A percentile compares a stretch with the other conserved stretches of the same genome.
Conservation (phyloP, 1,284 basidiomycete species). For the Malassezia restricta region DNA sequence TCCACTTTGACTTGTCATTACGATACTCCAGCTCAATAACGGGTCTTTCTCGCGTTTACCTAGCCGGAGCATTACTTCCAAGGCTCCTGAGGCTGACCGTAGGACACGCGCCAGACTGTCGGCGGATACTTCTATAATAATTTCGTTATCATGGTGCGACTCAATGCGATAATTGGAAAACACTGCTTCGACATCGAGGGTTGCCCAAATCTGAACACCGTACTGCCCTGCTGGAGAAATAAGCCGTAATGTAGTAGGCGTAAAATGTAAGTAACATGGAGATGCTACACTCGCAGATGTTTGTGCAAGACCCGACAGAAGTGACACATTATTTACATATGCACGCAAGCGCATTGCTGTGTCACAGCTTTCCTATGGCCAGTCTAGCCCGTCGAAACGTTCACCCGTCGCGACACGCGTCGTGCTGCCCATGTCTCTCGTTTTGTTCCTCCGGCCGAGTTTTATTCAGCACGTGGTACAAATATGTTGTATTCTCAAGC, state of each 20-base stretch:
- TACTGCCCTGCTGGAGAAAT: conserved; percentile 11
- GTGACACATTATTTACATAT: conserved; percentile 2
- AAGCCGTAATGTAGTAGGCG: conserved; percentile 6
- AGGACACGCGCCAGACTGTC: conserved; percentile 67
- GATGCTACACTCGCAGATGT: conserved; percentile 5
- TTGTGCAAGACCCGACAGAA: conserved; percentile 10
- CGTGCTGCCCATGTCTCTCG: no score
- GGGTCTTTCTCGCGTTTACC: conserved; percentile 68
- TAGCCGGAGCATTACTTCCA: conserved; percentile 64
- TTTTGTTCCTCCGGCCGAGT: not conserved
- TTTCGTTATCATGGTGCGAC: conserved; percentile 71
- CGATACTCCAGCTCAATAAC: conserved; percentile 62
- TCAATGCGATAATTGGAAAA: conserved; percentile 75
- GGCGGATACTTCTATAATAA: conserved; percentile 59
- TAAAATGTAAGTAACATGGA: conserved; percentile 8
- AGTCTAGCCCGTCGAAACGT: not conserved
- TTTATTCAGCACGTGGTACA: not conserved
- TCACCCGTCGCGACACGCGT: no score
- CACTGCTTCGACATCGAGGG: conserved; percentile 51
- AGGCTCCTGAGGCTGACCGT: conserved; percentile 51
- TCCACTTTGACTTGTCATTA: conserved; percentile 51
- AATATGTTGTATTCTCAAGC: not conserved
- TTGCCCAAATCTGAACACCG: conserved; percentile 34
- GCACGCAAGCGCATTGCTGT: conserved; percentile 12
- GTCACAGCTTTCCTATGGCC: not conserved